phyloP scores from a whole-genome alignment of 139 green algal species.

The Spirogloea muscicola region DNA sequence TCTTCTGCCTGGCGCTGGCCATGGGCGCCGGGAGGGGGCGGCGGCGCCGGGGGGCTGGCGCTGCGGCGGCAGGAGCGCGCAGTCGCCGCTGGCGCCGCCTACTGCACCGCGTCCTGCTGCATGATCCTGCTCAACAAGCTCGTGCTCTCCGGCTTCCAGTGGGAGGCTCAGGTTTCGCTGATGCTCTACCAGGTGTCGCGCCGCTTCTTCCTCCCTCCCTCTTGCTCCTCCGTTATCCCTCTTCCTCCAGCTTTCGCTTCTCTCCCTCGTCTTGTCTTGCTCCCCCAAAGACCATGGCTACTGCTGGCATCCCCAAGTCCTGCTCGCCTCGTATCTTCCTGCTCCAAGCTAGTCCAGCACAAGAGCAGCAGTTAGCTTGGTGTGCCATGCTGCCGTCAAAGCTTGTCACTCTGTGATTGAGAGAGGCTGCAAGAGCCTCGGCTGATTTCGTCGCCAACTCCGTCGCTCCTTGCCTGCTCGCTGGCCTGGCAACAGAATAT shows the following conservation, averaged over 20 bases:
- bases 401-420: background rate
- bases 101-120: slow-evolving; percentile 38
- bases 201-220: background rate
- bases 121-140: slow-evolving; percentile 46
- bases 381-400: background rate
- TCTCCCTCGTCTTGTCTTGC: background rate
- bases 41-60: no score
- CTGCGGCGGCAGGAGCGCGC: no score
- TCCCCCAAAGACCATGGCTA: background rate
- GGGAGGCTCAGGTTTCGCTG: slow-evolving; percentile 19
- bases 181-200: slow-evolving; percentile 32
- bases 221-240: background rate
- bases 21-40: no score
- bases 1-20: no score
- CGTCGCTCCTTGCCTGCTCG: background rate
- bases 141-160: slow-evolving; percentile 36
- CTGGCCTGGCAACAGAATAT: background rate
- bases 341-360: background rate
- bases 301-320: background rate
- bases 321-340: background rate
- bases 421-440: background rate
- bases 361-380: background rate
- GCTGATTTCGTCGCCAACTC: background rate
- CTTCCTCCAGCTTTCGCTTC: background rate
- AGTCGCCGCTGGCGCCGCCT: no score